A percentile compares a stretch with the other conserved stretches of the same genome.
Evolutionary conservation across 2,329 filamentous ascomycete genomes (phyloP).

Genomic region (Coniosporium tulheliwenetii): DNA sequence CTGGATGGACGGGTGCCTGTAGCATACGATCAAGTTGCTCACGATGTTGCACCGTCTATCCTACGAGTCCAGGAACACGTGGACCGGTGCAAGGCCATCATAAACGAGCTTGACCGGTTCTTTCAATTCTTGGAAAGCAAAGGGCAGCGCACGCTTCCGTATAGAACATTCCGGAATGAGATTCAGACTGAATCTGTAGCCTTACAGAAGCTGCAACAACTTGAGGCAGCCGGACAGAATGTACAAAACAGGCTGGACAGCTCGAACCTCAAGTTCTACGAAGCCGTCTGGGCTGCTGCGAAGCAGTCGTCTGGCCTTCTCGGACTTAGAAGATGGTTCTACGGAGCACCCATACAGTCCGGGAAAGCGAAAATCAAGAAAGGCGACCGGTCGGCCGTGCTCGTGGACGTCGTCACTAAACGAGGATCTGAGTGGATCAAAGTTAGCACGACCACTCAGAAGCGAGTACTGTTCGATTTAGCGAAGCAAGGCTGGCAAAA

Average conservation of each 20-base stretch:
- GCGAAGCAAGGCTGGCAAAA: constrained; percentile 51
- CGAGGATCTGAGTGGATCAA: constrained; percentile 53
- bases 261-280: constrained; percentile 51
- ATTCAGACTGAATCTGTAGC: not conserved
- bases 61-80: no score
- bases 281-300: constrained; percentile 46
- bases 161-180: constrained; percentile 1
- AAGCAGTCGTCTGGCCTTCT: constrained; percentile 41
- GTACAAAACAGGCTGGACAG: constrained; percentile 42
- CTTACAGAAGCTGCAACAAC: constrained; percentile 10
- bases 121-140: no score
- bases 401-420: constrained; percentile 47
- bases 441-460: constrained; percentile 49
- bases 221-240: constrained; percentile 12
- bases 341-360: constrained; percentile 19
- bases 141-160: no score
- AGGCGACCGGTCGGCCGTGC: constrained; percentile 9
- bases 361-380: constrained; percentile 8
- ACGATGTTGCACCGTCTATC: no score
- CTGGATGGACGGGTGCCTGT: no score
- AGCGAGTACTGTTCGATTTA: constrained; percentile 49
- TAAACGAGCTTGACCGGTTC: no score
- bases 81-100: no score
- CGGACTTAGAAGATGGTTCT: constrained; percentile 41
- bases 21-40: no score